A percentile compares a stretch with the other conserved stretches of the same genome.
These are phyloP conservation scores for Coemansia javaensis DNA, from an alignment of 192 early-diverging fungal species.

Conservation along the genomic window DNA sequence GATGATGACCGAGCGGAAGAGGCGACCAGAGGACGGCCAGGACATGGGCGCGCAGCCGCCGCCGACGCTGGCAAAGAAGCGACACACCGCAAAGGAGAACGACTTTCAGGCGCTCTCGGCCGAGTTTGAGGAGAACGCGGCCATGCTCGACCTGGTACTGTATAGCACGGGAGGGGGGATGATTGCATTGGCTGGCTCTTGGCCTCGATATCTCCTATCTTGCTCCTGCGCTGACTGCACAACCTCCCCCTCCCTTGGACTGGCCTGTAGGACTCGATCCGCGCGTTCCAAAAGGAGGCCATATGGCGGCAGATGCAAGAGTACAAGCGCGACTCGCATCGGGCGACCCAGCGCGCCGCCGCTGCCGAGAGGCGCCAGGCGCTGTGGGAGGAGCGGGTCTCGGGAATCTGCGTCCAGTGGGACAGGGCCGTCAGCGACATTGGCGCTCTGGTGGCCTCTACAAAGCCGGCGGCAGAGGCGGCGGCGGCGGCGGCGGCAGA, in stretches of 20 bases:
- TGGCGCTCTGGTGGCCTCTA: slow-evolving; percentile 23
- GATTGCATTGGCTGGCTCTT: background rate
- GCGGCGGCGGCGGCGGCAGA: background rate
- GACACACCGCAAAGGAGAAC: slow-evolving; percentile 38
- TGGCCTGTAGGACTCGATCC: slow-evolving; percentile 42
- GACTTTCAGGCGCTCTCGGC: slow-evolving; percentile 30
- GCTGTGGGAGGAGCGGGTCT: slow-evolving; percentile 41
- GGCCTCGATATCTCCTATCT: background rate
- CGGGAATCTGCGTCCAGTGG: slow-evolving; percentile 48
- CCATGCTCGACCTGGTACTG: slow-evolving; percentile 46
- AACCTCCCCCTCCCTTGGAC: background rate
- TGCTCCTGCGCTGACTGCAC: background rate
- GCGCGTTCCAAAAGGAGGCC: slow-evolving; percentile 62
- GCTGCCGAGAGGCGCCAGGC: slow-evolving; percentile 49
- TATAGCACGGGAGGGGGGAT: no score
- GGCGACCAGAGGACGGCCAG: slow-evolving; percentile 45
- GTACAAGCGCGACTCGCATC: slow-evolving; percentile 55
- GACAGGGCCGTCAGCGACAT: slow-evolving; percentile 43
- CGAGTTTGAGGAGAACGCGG: slow-evolving; percentile 43
- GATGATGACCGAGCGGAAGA: slow-evolving; percentile 52
- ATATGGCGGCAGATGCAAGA: slow-evolving; percentile 65
- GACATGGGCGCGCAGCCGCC: slow-evolving; percentile 42
- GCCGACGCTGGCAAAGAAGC: slow-evolving; percentile 42
- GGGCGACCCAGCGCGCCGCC: slow-evolving; percentile 42
- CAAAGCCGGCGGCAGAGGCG: background rate